These are phyloP conservation scores for Cladorrhinum samala DNA, from an alignment of 495 filamentous ascomycete genomes.

Conservation along the genomic window DNA sequence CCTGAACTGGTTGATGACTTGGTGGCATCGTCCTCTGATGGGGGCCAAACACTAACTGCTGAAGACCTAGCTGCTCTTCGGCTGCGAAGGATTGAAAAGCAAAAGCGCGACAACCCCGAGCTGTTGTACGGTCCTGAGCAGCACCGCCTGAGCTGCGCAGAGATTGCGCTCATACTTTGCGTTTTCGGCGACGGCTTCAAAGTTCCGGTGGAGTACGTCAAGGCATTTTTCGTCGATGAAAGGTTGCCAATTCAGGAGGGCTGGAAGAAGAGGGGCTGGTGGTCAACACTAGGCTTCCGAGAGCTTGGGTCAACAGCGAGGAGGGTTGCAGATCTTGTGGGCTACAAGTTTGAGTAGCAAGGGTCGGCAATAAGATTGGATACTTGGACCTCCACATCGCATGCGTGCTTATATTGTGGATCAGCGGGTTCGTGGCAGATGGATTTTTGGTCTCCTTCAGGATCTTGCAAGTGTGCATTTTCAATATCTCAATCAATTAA, in stretches of 20 bases:
- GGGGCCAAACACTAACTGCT: slow-evolving; percentile 12
- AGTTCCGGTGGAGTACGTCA: slow-evolving; percentile 6
- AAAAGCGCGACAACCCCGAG: slow-evolving; percentile 15
- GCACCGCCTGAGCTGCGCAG: slow-evolving; percentile 10
- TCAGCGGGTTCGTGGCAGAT: no score
- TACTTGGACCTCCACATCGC: no score
- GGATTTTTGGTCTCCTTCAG: no score
- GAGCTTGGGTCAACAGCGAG: neutral
- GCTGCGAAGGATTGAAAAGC: slow-evolving; percentile 12
- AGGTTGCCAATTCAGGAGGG: neutral
- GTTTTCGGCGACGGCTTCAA: slow-evolving; percentile 12
- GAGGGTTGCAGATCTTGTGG: no score
- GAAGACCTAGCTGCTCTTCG: slow-evolving; percentile 18
- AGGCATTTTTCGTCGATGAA: neutral
- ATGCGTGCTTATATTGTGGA: no score
- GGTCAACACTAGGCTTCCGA: neutral
- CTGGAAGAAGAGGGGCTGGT: neutral
- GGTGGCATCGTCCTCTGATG: slow-evolving; percentile 10
- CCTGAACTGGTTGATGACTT: slow-evolving; percentile 17
- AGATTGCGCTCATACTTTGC: slow-evolving; percentile 12
- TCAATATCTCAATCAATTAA: no score
- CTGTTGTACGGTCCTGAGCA: slow-evolving; percentile 7
- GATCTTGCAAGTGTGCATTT: no score
- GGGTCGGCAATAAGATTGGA: no score
- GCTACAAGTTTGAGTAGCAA: no score